Percentiles rank a stretch among this genome's conserved stretches.
These are phyloP conservation scores for Echeveria elegans DNA, from an alignment of 164 flowering plant species.

Conservation along the genomic window DNA sequence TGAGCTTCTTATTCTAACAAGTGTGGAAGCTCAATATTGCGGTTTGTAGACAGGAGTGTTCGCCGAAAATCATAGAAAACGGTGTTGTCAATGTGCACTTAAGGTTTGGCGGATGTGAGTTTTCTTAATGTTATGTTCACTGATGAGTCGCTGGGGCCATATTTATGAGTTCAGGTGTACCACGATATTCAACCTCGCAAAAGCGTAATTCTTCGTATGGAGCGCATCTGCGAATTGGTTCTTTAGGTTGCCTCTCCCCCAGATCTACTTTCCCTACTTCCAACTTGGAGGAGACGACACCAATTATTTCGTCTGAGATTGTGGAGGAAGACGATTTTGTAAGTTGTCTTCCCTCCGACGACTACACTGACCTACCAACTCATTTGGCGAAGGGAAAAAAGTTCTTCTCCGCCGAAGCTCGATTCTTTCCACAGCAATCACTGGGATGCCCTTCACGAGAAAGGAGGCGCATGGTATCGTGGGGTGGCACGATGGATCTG, in stretches of 20 bases:
- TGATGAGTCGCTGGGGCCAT: background rate
- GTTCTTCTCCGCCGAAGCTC: background rate
- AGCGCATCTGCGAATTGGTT: background rate
- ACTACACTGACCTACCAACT: background rate
- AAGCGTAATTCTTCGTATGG: background rate
- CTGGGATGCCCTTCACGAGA: conserved; percentile 3
- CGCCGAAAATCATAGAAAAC: too few relatives aligned
- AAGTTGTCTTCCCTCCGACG: conserved; percentile 1
- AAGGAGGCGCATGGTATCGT: conserved; percentile 4
- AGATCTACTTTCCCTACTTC: background rate
- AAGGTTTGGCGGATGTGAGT: too few relatives aligned
- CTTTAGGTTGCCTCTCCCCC: conserved; percentile 1
- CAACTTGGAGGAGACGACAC: conserved; percentile 3
- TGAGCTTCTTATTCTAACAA: too few relatives aligned
- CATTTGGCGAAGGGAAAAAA: conserved; percentile 1
- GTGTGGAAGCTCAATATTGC: too few relatives aligned
- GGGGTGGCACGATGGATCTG: conserved; percentile 2
- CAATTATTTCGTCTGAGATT: conserved; percentile 7
- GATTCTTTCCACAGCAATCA: conserved; percentile 1
- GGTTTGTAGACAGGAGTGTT: too few relatives aligned
- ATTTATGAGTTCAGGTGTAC: conserved; percentile 6
- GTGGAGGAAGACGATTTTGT: conserved; percentile 6
- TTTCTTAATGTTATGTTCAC: background rate
- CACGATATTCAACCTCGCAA: conserved; percentile 1
- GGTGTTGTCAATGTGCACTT: too few relatives aligned